These are phyloP conservation scores for Alternaria sp. DNA, from an alignment of 2,329 filamentous ascomycete genomes.

Conservation along the genomic window DNA sequence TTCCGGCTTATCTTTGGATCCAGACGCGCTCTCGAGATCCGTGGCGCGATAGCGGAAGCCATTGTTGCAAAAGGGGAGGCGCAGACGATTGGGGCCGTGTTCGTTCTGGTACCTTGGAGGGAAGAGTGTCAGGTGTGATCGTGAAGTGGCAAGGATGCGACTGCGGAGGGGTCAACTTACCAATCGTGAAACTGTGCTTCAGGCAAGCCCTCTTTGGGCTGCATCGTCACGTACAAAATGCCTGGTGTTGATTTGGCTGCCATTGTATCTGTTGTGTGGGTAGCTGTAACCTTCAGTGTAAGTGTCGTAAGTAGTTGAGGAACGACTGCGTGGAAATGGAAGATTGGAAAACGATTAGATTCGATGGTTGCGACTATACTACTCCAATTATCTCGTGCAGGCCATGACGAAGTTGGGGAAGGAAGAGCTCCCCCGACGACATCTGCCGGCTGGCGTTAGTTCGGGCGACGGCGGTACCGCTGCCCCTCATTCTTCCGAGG, in stretches of 20 bases:
- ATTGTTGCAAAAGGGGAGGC: slow-evolving; percentile 75
- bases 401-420: slow-evolving; percentile 14
- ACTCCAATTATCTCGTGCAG: neutral
- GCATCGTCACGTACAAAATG: slow-evolving; percentile 86
- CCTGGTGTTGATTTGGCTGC: slow-evolving; percentile 60
- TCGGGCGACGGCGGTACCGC: slow-evolving; percentile 10
- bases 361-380: slow-evolving; percentile 1
- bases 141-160: slow-evolving; percentile 24
- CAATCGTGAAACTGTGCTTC: slow-evolving; percentile 76
- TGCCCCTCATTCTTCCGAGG: slow-evolving; percentile 35
- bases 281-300: neutral
- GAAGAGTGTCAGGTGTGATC: slow-evolving; percentile 41
- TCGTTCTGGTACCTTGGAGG: slow-evolving; percentile 77
- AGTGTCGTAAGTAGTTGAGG: neutral
- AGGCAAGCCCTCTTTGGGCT: slow-evolving; percentile 71
- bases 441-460: slow-evolving; percentile 38
- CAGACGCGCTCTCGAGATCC: slow-evolving; percentile 55
- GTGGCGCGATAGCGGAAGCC: slow-evolving; percentile 79
- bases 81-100: slow-evolving; percentile 81
- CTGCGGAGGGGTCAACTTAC: slow-evolving; percentile 38
- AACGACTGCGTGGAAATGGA: neutral
- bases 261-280: slow-evolving; percentile 40
- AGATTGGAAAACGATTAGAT: neutral
- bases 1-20: slow-evolving; percentile 60
- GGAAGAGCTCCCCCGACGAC: slow-evolving; percentile 34